Evolutionary conservation across 2,329 filamentous ascomycete species (phyloP), one percentile per base, ranked within the genome.

Genomic region (Bisporella sp.): DNA sequence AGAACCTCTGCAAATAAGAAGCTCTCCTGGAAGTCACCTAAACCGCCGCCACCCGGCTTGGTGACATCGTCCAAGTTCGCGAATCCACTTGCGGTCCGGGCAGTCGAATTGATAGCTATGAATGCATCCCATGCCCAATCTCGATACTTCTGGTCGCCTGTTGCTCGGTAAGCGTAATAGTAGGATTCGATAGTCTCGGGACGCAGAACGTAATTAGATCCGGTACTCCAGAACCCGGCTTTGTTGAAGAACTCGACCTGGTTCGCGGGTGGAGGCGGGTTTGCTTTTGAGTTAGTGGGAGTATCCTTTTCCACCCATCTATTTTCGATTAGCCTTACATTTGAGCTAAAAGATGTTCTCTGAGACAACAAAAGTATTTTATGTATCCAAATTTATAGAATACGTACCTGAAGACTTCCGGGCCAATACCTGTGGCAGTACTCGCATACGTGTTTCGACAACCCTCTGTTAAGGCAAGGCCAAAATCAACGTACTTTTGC

Each of bases 1-100:
- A 95, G 65, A 55, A 90, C 85, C 72, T 95, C 89, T 0, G 89
- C 89, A 66, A 95, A 89, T 73, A 87, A 84, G 71, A 93, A 95
- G 61, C 85, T 91, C 70, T 95, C 88, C 74, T 92, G 86, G 65
- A 85, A 84, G 65, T 95, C 80, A 41, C 68, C 67, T 52, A 77
- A 81, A 0, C 69, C 67, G 1, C 85, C 86, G 7, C 87, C 87
- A 31, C 72, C 73, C 4, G 62, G 59, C 30, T 68, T 69, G 58
- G 86, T 88, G 43, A 95, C 87, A 63, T 95, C 68, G 0, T 60
- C 65, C 49, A 95, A 71, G 31, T 77, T 75, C 9, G 78, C 78
- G 68, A 82, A 95, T 6, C 86, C 89, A 28, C 77, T 82, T 5
- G 78, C 79, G 0, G 77, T 79, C 29, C 77, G 71, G 56, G 82